Base-by-base conservation (phyloP, 2,329 filamentous ascomycete species). In the Fulvia fulva region DNA sequence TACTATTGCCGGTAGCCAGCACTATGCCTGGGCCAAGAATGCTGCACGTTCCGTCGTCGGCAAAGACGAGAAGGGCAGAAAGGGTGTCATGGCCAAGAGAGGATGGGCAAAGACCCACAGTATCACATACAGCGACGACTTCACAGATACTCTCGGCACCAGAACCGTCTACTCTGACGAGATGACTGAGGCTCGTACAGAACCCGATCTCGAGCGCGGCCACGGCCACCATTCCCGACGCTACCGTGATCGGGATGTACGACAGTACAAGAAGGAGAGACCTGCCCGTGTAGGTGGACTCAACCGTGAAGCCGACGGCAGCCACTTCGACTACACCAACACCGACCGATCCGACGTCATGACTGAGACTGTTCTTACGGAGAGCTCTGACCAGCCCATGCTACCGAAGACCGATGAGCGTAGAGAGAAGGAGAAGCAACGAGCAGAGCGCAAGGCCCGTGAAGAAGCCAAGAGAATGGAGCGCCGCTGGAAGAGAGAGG, bases 271-370 rank as follows among this genome's bases (percentile, higher is more conserved):
- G 23, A 83, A 91, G 70, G 93, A 97, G 77, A 90, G 87, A 73
- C 80, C 91, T 1, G 93, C 93, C 0, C 83, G 89, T 53, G 91
- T 97, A 1, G 93, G 93, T 34, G 93, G 93, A 21, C 78, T 97
- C 73, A 97, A 97, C 76, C 87, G 87, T 67, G 81, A 88, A 65
- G 82, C 87, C 45, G 93, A 97, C 66, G 89, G 87, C 60, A 89
- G 86, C 59, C 79, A 84, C 64, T 96, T 90, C 81, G 89, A 95
- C 70, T 90, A 89, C 73, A 87, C 87, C 51, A 85, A 87, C 64
- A 84, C 85, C 37, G 82, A 80, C 65, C 80, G 84, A 52, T 81
- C 85, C 61, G 82, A 89, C 63, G 79, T 88, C 41, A 71, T 73
- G 67, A 76, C 76, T 56, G 75, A 79, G 65, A 60, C 62, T 6